Evolutionary conservation across 805 yeast genomes (phyloP), one percentile per base, ranked within the genome.

Genomic region (Starmerella geochares): DNA sequence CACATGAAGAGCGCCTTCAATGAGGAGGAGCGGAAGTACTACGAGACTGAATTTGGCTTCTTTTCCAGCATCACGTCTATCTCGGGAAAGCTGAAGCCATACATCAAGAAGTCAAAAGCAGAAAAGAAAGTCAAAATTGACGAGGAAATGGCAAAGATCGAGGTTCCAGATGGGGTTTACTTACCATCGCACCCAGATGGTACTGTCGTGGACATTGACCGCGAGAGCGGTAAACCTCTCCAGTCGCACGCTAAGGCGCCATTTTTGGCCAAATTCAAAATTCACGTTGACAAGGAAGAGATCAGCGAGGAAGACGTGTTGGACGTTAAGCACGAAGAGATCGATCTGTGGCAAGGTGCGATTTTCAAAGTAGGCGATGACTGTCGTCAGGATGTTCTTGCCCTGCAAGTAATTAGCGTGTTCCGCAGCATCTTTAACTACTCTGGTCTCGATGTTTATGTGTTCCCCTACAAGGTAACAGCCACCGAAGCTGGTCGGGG

Each of bases 401-500:
- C 96, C 0, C 71, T 92, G 51, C 99, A 92, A 64, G 71, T 92
- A 62, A 83, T 94, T 51, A 83, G 96, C 3, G 80, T 92, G 32
- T 92, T 94, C 73, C 76, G 95, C 60, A 80, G 90, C 39, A 85
- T 92, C 47, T 92, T 96, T 94, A 77, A 79, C 54, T 76, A 78
- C 55, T 79, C 84, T 11, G 97, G 97, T 1, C 71, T 92, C 54
- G 97, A 92, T 65, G 76, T 90, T 38, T 92, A 74, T 66, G 94
- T 92, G 23, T 94, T 78, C 68, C 98, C 99, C 1, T 77, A 92
- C 67, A 71, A 96, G 57, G 98, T 92, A 23, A 88, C 96, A 0
- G 98, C 99, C 1, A 92, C 99, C 9, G 96, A 95, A 2, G 97
- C 98, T 1, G 98, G 99, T 0, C 88, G 97, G 71, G 99, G 99